phyloP scores from a whole-genome alignment of 164 flowering plant species.

The Pachysandra terminalis region DNA sequence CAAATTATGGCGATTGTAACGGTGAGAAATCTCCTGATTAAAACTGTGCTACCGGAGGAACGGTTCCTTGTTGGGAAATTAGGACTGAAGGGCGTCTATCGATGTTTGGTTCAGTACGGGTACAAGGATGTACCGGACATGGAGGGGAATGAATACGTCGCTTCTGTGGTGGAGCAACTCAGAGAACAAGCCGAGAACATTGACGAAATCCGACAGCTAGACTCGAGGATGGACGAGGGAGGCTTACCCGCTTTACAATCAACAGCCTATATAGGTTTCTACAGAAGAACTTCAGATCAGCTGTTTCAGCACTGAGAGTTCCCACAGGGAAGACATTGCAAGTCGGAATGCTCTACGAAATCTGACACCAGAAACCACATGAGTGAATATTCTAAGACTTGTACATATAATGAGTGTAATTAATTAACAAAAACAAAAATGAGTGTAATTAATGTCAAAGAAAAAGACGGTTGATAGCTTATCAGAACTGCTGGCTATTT shows the following conservation, averaged over 20 bases:
- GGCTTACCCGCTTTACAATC: slow-evolving; percentile 11
- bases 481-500: no score
- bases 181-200: background rate
- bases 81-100: slow-evolving; percentile 18
- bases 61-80: slow-evolving; percentile 15
- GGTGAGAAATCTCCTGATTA: slow-evolving; percentile 9
- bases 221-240: slow-evolving; percentile 11
- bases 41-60: slow-evolving; percentile 19
- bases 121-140: slow-evolving; percentile 19
- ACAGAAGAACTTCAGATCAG: slow-evolving; percentile 23
- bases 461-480: no score
- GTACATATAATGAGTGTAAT: no score
- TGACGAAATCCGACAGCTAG: slow-evolving; percentile 11
- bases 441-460: no score
- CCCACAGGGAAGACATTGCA: slow-evolving; percentile 23
- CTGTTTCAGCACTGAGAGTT: slow-evolving; percentile 19
- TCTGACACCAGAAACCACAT: background rate
- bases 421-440: no score
- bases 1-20: no score
- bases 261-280: slow-evolving; percentile 19
- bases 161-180: slow-evolving; percentile 12
- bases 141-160: slow-evolving; percentile 17
- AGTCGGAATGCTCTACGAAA: slow-evolving; percentile 29
- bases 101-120: slow-evolving; percentile 28
- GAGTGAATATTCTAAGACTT: no score